These are phyloP conservation scores for Castanea sativa DNA, from an alignment of 306 rosid species.

Conservation along the genomic window DNA sequence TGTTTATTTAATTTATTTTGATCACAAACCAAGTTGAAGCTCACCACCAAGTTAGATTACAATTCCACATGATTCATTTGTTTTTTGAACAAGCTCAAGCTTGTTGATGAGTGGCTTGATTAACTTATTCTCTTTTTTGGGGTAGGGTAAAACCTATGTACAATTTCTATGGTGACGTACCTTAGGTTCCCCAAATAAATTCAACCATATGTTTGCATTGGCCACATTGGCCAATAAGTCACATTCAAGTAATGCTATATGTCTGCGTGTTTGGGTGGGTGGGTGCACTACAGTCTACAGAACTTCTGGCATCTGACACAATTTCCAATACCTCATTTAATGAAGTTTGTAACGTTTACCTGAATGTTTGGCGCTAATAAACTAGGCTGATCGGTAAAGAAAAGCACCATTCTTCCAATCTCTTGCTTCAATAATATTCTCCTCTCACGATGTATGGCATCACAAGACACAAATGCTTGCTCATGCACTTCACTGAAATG, in stretches of 20 bases:
- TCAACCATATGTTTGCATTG: too few relatives aligned
- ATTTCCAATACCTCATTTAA: slow-evolving; percentile 1
- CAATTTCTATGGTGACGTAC: too few relatives aligned
- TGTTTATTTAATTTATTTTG: too few relatives aligned
- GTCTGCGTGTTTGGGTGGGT: neutral
- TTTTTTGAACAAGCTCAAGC: too few relatives aligned
- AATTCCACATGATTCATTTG: neutral
- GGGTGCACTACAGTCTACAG: neutral
- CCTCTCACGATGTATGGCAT: slow-evolving; percentile 88
- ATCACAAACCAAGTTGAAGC: too few relatives aligned
- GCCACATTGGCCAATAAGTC: too few relatives aligned
- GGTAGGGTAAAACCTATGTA: too few relatives aligned
- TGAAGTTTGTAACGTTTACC: slow-evolving; percentile 41
- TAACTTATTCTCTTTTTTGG: too few relatives aligned
- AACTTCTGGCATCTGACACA: neutral
- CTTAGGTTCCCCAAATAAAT: too few relatives aligned
- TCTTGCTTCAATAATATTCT: slow-evolving; percentile 96
- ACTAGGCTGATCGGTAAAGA: slow-evolving; percentile 95
- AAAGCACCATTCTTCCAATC: slow-evolving; percentile 95
- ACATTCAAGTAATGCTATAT: neutral
- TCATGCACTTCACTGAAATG: slow-evolving; percentile 93
- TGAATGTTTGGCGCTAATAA: slow-evolving; percentile 95
- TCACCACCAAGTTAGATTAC: too few relatives aligned
- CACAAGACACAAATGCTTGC: slow-evolving; percentile 81
- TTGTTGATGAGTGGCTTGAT: too few relatives aligned